These are phyloP conservation scores for Botrytis pseudocinerea DNA, from an alignment of 2,329 filamentous ascomycete species.

Conservation along the genomic window DNA sequence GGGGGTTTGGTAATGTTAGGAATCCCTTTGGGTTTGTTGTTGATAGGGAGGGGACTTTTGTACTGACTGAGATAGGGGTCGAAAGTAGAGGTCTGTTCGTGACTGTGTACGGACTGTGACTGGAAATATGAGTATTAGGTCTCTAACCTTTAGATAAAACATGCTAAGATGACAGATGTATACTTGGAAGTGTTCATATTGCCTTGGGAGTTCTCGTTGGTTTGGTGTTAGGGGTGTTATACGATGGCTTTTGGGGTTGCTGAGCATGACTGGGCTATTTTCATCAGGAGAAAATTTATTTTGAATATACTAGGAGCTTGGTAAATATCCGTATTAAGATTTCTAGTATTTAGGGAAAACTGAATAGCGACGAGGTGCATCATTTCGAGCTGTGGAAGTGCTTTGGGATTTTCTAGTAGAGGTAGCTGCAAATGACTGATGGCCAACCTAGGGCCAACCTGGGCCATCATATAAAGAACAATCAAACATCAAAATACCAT, in stretches of 20 bases:
- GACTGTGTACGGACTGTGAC: too few relatives aligned
- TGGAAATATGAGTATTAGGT: not conserved
- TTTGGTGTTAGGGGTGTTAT: not conserved
- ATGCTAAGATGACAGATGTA: not conserved
- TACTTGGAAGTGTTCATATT: not conserved
- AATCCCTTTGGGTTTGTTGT: not conserved
- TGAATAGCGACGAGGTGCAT: not conserved
- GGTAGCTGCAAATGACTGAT: too few relatives aligned
- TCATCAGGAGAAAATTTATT: fast-evolving
- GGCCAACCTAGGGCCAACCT: too few relatives aligned
- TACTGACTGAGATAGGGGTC: not conserved
- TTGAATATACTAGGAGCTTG: fast-evolving
- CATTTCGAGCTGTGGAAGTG: not conserved
- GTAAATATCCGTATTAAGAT: fast-evolving
- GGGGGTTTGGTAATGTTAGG: not conserved
- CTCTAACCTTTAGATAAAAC: fast-evolving
- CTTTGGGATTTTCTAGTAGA: not conserved
- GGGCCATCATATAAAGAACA: not conserved
- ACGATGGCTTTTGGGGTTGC: not conserved
- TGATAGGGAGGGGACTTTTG: not conserved
- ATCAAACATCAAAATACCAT: not conserved
- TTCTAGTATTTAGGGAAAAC: not conserved
- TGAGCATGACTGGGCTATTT: not conserved
- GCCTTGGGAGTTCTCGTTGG: not conserved
- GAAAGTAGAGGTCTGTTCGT: not conserved